Conservation (phyloP, 768 basidiomycete genomes). For the Trametes maxima region DNA sequence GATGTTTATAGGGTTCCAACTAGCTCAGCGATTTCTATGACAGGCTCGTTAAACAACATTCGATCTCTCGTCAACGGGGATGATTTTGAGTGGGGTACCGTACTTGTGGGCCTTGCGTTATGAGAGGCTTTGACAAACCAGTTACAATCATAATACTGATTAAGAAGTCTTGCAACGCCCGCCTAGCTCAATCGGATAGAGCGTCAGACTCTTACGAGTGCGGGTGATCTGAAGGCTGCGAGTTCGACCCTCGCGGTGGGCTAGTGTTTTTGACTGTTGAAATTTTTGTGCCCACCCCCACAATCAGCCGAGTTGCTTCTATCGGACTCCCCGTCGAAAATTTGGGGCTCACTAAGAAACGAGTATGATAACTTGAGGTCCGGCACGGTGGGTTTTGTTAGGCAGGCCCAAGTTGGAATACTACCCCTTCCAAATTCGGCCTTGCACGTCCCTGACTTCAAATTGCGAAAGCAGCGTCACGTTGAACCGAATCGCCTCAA, state of each 20-base stretch:
- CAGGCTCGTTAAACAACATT: no score
- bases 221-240: slow-evolving; percentile 58
- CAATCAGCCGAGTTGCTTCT: no score
- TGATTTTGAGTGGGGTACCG: no score
- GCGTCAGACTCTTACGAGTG: slow-evolving; percentile 60
- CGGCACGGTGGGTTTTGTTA: background rate
- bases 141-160: no score
- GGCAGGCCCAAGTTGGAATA: background rate
- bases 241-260: slow-evolving; percentile 68
- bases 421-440: slow-evolving; percentile 11
- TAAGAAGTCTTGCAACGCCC: slow-evolving; percentile 42
- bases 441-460: slow-evolving; percentile 1
- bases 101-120: no score
- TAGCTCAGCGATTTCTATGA: no score
- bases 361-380: background rate
- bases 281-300: no score
- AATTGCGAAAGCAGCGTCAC: background rate
- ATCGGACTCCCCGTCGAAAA: no score
- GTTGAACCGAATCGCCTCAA: no score
- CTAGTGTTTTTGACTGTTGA: slow-evolving; percentile 36
- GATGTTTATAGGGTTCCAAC: no score
- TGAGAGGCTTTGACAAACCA: no score
- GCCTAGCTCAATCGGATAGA: slow-evolving; percentile 73
- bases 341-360: background rate
- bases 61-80: no score